These are phyloP conservation scores for Diaporthe ampelina DNA, from an alignment of 2,329 filamentous ascomycete species.

Conservation along the genomic window DNA sequence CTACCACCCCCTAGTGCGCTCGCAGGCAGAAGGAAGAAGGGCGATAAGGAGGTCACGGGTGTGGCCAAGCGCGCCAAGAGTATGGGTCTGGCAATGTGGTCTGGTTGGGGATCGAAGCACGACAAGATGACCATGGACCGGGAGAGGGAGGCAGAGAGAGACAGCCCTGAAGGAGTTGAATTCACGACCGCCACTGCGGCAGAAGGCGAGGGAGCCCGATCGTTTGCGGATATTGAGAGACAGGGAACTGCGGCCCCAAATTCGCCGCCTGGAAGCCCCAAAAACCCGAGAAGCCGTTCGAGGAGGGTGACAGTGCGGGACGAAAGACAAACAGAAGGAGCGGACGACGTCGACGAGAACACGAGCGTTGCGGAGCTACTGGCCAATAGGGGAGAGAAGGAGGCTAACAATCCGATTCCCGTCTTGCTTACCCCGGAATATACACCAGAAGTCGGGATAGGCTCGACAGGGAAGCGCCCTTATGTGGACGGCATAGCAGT, in stretches of 20 bases:
- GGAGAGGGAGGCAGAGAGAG: slow-evolving; percentile 62
- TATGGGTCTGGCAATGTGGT: slow-evolving; percentile 86
- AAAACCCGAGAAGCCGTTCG: slow-evolving; percentile 58
- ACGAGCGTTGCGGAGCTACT: slow-evolving; percentile 61
- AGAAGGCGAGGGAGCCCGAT: slow-evolving; percentile 60
- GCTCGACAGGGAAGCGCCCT: slow-evolving; percentile 70
- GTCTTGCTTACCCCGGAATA: slow-evolving; percentile 60
- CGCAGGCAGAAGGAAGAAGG: slow-evolving; percentile 74
- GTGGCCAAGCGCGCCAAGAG: slow-evolving; percentile 71
- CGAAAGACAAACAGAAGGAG: slow-evolving; percentile 61
- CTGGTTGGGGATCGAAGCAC: slow-evolving; percentile 88
- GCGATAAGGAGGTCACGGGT: slow-evolving; percentile 62
- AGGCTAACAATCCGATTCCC: slow-evolving; percentile 41
- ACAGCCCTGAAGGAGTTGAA: slow-evolving; percentile 52
- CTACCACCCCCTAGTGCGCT: slow-evolving; percentile 86
- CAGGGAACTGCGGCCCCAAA: slow-evolving; percentile 51
- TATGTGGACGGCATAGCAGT: slow-evolving; percentile 78
- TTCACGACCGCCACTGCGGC: slow-evolving; percentile 52
- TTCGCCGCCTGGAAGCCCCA: slow-evolving; percentile 44
- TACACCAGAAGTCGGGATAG: slow-evolving; percentile 61
- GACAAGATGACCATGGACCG: slow-evolving; percentile 80
- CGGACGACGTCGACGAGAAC: slow-evolving; percentile 48
- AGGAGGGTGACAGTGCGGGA: slow-evolving; percentile 64
- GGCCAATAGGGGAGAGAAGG: slow-evolving; percentile 57
- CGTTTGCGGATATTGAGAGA: slow-evolving; percentile 56